Evolutionary conservation across 2,329 filamentous ascomycete genomes (phyloP).

Genomic region (Penicillium fuscoglaucum): DNA sequence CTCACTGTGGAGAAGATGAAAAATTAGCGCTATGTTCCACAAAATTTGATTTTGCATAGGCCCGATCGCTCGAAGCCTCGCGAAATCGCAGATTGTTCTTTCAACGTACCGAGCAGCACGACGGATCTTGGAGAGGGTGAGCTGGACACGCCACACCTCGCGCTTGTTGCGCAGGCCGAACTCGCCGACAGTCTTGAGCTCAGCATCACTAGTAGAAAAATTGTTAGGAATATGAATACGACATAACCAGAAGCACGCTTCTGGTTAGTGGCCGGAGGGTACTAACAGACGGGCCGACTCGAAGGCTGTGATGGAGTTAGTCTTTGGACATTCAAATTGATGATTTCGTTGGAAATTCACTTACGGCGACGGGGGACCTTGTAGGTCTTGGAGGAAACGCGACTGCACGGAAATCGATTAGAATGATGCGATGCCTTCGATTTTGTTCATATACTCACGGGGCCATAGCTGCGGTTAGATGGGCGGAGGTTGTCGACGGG

Average conservation of each 20-base stretch:
- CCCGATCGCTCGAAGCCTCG: not conserved
- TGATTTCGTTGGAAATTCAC: conserved; percentile 32
- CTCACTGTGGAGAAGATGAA: conserved; percentile 64
- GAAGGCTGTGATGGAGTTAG: conserved; percentile 64
- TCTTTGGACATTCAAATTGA: conserved; percentile 25
- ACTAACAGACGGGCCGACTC: conserved; percentile 99
- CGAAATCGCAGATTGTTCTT: not conserved
- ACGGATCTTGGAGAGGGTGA: conserved; percentile 99
- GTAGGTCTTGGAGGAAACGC: conserved; percentile 98
- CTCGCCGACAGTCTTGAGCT: conserved; percentile 99
- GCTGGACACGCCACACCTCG: conserved; percentile 99
- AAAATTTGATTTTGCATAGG: not conserved
- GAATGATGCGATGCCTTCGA: conserved; percentile 39
- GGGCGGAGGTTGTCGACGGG: conserved; percentile 38
- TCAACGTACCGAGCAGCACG: conserved; percentile 93
- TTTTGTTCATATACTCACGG: conserved; percentile 41
- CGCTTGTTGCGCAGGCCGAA: conserved; percentile 99
- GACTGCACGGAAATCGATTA: conserved; percentile 39
- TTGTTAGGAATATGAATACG: conserved; percentile 71
- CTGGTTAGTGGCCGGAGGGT: conserved; percentile 87
- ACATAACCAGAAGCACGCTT: conserved; percentile 98
- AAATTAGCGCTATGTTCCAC: conserved; percentile 7
- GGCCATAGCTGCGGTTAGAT: conserved; percentile 44
- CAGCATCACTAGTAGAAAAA: conserved; percentile 82
- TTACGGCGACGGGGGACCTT: conserved; percentile 90